Base-by-base conservation (phyloP, 2,329 filamentous ascomycete species). In the Dryadomyces quercus-mongolicae region DNA sequence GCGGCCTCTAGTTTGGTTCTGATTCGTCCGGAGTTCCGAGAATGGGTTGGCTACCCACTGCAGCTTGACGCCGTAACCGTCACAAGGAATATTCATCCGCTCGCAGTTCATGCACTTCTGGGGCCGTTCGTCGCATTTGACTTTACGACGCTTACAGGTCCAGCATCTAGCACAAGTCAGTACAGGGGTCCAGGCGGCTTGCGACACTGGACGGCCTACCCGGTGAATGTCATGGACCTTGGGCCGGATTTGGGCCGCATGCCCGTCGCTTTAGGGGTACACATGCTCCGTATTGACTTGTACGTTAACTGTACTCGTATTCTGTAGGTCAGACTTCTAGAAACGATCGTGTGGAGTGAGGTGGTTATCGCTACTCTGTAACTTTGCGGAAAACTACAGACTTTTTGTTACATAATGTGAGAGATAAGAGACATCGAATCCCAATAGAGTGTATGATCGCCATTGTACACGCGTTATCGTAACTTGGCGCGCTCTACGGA, bases 61-160 rank as follows among this genome's bases (percentile, higher is more conserved):
- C 46, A 57, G 54, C 21, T 48, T 34, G 5, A 57, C 44, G 4
- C 46, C 54, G 31, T 55, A 55, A 13, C 54, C 51, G 31, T 45
- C 54, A 22, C 56, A 57, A 1, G 43, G 4, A 2, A 57, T 51
- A n/a, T 42, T 49, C 16, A 52, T 20, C 13, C 54, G 38, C 31
- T 57, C 56, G 43, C 58, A 60, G 36, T 57, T 57, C 6, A 46
- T 25, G 51, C 57, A 60, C 2, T 50, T 43, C 10, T 51, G 42
- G 4, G 54, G 45, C 31, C 58, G 31, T 40, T 58, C 58, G 52
- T 60, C 58, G 42, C 58, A 58, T 42, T 60, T 60, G 31, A 60
- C 58, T 51, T 60, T 57, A 45, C 54, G 54, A 6, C 25, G 34
- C n/a, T 52, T 55, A 49, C 56, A 57, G 1, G 56, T 57, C 56